Percentiles rank a stretch among this genome's conserved stretches.
Conservation (phyloP, 495 filamentous ascomycete genomes). For the Daldinia grandis region DNA sequence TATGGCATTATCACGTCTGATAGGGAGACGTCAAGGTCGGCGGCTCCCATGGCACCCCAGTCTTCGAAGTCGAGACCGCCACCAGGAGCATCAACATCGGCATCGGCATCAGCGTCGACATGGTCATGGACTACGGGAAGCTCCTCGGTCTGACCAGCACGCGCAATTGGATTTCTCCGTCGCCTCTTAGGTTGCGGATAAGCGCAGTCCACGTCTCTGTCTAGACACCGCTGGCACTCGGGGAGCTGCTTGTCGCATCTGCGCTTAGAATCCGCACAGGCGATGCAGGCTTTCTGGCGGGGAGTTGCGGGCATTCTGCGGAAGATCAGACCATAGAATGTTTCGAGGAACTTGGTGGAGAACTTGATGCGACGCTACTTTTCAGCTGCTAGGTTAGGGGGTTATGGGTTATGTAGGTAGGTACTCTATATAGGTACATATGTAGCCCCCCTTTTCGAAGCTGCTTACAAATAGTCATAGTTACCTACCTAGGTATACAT, state of each 20-base stretch:
- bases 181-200: constrained; percentile 16
- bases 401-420: background rate
- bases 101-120: background rate
- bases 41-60: background rate
- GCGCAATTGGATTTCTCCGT: background rate
- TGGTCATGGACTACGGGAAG: background rate
- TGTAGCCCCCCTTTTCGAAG: background rate
- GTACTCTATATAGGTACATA: too few species aligned
- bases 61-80: background rate
- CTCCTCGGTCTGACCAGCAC: background rate
- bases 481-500: too few species aligned
- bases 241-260: constrained; percentile 20
- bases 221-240: constrained; percentile 15
- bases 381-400: background rate
- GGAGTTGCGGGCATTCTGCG: constrained; percentile 3
- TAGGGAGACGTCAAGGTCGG: background rate
- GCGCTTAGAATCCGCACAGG: constrained; percentile 16
- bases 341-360: background rate
- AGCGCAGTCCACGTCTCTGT: constrained; percentile 13
- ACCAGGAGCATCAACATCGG: background rate
- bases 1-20: background rate
- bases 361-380: background rate
- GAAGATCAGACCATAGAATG: background rate
- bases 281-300: constrained; percentile 18
- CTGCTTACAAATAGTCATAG: background rate